Evolutionary conservation across 1,284 basidiomycete genomes (phyloP), one percentile per base, ranked within the genome.

Genomic region (Porphyrellus sp.): DNA sequence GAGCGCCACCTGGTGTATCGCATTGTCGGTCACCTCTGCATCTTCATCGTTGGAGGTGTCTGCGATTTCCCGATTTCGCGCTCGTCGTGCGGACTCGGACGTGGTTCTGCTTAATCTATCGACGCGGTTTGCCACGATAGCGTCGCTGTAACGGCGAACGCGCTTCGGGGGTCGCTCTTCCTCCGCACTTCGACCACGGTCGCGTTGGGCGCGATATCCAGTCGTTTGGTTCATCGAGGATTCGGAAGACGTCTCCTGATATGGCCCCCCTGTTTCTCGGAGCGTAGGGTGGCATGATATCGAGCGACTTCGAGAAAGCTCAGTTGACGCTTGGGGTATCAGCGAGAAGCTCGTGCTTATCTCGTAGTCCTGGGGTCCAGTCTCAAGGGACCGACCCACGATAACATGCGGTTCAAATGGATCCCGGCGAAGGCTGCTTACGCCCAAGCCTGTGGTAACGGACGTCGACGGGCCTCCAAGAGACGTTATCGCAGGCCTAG

Each of bases 111-210:
- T 55, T 55, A 52, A 60, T 63, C 35, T 27, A 47, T 61, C 55
- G 1, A 16, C 13, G 11, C 30, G 47, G 39, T 46, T 49, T 52
- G 40, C 46, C 47, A 52, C 55, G 54, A 53, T 33, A n/a, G 54
- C 49, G 54, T 53, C 47, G 48, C 54, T 55, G 13, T 33, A 30
- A 18, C 49, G 48, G 35, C 66, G 61, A 39, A 42, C 21, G 42
- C 68, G 68, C 64, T 67, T 70, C 57, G 24, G 41, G 6, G 55
- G 56, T 58, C 65, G 63, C 47, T 57, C 69, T 62, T 53, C 33
- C 33, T 59, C 65, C 69, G 50, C 48, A 34, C 56, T 59, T 25
- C 35, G 49, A 48, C 57, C 57, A n/a, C 52, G 55, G 27, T 55
- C 51, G 34, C 55, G 65, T 25, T 45, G 49, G 4, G 28, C n/a